Evolutionary conservation across 192 early-diverging fungal genomes (phyloP).

Genomic region (Fimicolochytrium jonesii): DNA sequence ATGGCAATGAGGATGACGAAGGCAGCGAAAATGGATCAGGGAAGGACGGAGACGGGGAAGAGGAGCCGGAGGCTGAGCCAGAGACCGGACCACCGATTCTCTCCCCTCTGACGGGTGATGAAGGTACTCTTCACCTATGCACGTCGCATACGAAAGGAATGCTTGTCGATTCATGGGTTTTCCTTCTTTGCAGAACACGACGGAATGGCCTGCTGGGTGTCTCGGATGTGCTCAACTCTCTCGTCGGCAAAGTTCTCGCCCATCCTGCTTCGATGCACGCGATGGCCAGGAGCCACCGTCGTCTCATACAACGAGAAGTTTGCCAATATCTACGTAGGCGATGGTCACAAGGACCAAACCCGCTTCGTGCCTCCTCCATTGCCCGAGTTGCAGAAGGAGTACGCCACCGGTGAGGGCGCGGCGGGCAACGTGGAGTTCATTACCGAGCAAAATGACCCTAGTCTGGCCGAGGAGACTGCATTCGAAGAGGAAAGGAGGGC

Average conservation of each 20-base stretch:
- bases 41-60: constrained; percentile 26
- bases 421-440: constrained; percentile 29
- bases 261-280: constrained; percentile 42
- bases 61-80: constrained; percentile 33
- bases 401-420: constrained; percentile 33
- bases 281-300: constrained; percentile 55
- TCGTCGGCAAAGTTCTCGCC: constrained; percentile 51
- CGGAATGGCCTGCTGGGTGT: constrained; percentile 45
- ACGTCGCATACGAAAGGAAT: too few species aligned
- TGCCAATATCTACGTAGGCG: constrained; percentile 59
- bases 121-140: too few species aligned
- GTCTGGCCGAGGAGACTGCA: constrained; percentile 52
- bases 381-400: constrained; percentile 46
- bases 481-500: constrained; percentile 49
- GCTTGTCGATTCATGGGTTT: too few species aligned
- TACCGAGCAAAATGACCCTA: constrained; percentile 53
- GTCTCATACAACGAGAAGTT: constrained; percentile 63
- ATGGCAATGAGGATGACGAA: constrained; percentile 31
- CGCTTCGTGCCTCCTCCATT: constrained; percentile 39
- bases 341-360: constrained; percentile 46
- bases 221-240: constrained; percentile 40
- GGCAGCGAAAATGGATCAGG: constrained; percentile 23
- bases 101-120: constrained; percentile 40
- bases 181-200: constrained; percentile 31
- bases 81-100: constrained; percentile 51